Percentiles rank a stretch among this genome's conserved stretches.
Conservation (phyloP, 371 early-diverging fungal species). For the Mucor velutinosus region DNA sequence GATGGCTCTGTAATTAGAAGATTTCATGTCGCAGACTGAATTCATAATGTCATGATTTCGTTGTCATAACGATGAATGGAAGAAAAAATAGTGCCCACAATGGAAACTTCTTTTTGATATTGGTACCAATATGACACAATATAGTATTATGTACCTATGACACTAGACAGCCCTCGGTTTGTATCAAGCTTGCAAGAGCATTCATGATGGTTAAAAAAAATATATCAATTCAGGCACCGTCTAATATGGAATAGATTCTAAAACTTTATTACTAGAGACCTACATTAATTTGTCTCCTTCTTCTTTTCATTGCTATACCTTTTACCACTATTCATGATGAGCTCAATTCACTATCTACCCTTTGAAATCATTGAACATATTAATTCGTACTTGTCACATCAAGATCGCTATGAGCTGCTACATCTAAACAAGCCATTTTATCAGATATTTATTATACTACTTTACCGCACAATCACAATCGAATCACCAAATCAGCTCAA, state of each 20-base stretch:
- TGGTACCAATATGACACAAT: no score
- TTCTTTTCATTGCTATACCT: background rate
- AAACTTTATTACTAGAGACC: background rate
- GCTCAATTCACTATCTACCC: conserved; percentile 4
- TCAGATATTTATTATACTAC: conserved; percentile 1
- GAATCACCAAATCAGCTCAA: conserved; percentile 9
- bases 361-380: conserved; percentile 21
- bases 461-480: conserved; percentile 12
- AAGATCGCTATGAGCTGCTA: conserved; percentile 8
- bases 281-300: background rate
- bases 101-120: no score
- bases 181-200: no score
- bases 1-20: no score
- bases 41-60: background rate
- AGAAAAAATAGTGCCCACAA: background rate
- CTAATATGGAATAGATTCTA: background rate
- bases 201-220: background rate
- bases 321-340: background rate
- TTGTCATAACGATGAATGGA: background rate
- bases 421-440: conserved; percentile 4
- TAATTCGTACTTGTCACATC: background rate
- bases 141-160: no score
- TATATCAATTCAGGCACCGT: conserved; percentile 1
- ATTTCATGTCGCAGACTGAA: background rate
- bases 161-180: no score